Conservation (phyloP, 2,329 filamentous ascomycete species). For the Hypoxylon sp. region DNA sequence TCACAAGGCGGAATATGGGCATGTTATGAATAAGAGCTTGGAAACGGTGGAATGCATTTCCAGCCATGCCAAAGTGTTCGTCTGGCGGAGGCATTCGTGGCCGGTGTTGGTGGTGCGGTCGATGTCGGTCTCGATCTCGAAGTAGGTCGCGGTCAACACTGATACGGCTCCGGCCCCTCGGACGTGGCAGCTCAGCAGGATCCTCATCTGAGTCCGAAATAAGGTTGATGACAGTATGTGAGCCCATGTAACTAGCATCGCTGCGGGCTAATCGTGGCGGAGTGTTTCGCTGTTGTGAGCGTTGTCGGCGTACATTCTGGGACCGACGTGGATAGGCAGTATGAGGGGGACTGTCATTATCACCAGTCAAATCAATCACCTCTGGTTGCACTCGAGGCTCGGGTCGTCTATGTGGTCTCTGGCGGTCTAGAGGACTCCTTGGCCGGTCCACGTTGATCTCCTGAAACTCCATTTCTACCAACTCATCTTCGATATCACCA, state of each 20-base stretch:
- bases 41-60: slow-evolving; percentile 30
- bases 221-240: slow-evolving; percentile 49
- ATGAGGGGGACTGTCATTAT: slow-evolving; percentile 39
- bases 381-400: slow-evolving; percentile 38
- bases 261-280: slow-evolving; percentile 52
- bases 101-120: neutral
- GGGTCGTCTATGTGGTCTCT: slow-evolving; percentile 17
- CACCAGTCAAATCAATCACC: slow-evolving; percentile 52
- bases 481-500: slow-evolving; percentile 39
- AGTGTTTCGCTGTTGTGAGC: slow-evolving; percentile 44
- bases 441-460: slow-evolving; percentile 42
- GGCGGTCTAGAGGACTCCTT: slow-evolving; percentile 23
- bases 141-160: slow-evolving; percentile 22
- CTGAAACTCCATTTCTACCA: slow-evolving; percentile 50
- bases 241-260: slow-evolving; percentile 51
- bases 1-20: slow-evolving; percentile 45
- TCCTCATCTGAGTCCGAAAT: slow-evolving; percentile 53
- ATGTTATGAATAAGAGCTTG: slow-evolving; percentile 41
- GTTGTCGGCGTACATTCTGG: slow-evolving; percentile 47
- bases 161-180: slow-evolving; percentile 14
- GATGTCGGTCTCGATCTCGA: neutral
- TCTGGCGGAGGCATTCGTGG: neutral
- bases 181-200: slow-evolving; percentile 28
- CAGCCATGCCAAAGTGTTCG: neutral
- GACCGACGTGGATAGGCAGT: slow-evolving; percentile 27